Evolutionary conservation across 352 stramenopile species (phyloP).

Genomic region (Phytophthora lateralis): DNA sequence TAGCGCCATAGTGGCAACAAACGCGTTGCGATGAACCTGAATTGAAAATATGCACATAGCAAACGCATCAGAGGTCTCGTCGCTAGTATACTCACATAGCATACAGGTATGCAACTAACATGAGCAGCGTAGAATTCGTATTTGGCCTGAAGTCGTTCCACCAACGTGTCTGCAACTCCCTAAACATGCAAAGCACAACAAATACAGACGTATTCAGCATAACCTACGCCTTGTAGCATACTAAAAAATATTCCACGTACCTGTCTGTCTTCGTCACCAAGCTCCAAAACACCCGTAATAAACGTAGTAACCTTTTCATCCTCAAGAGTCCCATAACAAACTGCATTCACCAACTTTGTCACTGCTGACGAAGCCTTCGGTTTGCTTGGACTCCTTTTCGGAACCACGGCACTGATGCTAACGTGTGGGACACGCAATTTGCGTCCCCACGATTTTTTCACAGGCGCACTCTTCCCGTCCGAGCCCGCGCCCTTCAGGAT

Average conservation of each 20-base stretch:
- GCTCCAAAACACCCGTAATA: slow-evolving; percentile 67
- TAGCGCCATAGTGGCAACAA: slow-evolving; percentile 66
- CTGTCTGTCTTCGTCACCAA: slow-evolving; percentile 72
- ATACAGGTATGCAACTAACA: slow-evolving; percentile 33
- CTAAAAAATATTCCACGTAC: slow-evolving; percentile 22
- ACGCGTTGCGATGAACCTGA: slow-evolving; percentile 83
- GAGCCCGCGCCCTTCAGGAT: slow-evolving; percentile 74
- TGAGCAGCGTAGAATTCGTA: slow-evolving; percentile 84
- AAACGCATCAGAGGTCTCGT: neutral
- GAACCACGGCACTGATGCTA: slow-evolving; percentile 70
- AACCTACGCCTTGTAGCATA: neutral
- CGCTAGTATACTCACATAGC: neutral
- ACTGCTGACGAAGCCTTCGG: slow-evolving; percentile 59
- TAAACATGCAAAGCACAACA: slow-evolving; percentile 18
- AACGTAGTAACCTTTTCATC: slow-evolving; percentile 80
- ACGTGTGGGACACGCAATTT: slow-evolving; percentile 79
- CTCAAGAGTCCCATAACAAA: slow-evolving; percentile 76
- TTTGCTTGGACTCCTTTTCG: slow-evolving; percentile 61
- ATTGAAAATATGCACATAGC: slow-evolving; percentile 3
- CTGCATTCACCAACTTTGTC: slow-evolving; percentile 87
- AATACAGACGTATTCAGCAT: slow-evolving; percentile 2
- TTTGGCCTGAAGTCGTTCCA: slow-evolving; percentile 85
- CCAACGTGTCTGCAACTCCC: slow-evolving; percentile 80
- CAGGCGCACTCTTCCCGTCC: slow-evolving; percentile 63
- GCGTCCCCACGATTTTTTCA: slow-evolving; percentile 85